phyloP scores from a whole-genome alignment of 495 filamentous ascomycete genomes.

The Penicillium pancosmium region DNA sequence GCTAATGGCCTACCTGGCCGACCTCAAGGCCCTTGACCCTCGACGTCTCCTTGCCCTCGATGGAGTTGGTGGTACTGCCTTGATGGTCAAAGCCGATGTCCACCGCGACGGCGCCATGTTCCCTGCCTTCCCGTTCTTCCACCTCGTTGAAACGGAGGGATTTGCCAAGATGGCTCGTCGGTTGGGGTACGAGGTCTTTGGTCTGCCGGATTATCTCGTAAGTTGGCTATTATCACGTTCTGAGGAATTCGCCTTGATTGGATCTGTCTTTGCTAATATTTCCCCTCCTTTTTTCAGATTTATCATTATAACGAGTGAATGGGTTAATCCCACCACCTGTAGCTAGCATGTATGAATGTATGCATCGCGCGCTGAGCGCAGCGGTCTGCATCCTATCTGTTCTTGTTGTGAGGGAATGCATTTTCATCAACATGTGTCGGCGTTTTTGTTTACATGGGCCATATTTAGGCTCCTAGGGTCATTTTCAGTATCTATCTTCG shows the following conservation, averaged over 20 bases:
- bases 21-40: conserved; percentile 55
- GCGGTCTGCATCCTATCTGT: conserved; percentile 3
- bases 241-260: not conserved
- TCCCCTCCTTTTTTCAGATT: conserved; percentile 51
- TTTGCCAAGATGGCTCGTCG: conserved; percentile 96
- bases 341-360: not conserved
- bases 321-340: not conserved
- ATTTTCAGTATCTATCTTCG: not conserved
- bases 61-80: conserved; percentile 90
- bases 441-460: conserved; percentile 1
- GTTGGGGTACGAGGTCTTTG: conserved; percentile 80
- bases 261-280: not conserved
- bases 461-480: too few species aligned
- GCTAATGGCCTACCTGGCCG: conserved; percentile 86
- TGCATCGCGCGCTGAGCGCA: conserved; percentile 22
- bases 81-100: conserved; percentile 96
- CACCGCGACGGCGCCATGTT: conserved; percentile 99
- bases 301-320: conserved; percentile 88
- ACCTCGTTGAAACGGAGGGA: conserved; percentile 96
- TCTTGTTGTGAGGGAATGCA: conserved; percentile 1
- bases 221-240: conserved; percentile 28
- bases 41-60: conserved; percentile 72
- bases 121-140: conserved; percentile 92
- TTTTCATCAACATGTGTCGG: conserved; percentile 9
- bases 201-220: conserved; percentile 96